Base-by-base conservation (phyloP, 2,329 filamentous ascomycete species). In the Teratosphaeria pseudoeucalypti region DNA sequence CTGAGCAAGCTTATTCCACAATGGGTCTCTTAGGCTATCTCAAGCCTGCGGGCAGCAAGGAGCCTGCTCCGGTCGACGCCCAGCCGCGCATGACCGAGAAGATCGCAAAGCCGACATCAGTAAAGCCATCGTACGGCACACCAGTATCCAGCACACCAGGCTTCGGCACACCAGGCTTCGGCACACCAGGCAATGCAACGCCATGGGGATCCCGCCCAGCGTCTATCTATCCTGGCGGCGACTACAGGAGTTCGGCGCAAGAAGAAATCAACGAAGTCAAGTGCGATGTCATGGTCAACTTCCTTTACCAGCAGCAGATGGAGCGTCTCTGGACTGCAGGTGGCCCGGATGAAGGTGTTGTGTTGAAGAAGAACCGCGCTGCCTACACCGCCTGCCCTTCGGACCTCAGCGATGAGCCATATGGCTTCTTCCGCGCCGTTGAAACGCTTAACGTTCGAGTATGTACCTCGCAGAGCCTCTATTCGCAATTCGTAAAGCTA, bases 241-340 rank as follows among this genome's bases (percentile, higher is more conserved):
- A 73, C 43, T 73, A 69, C 61, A 68, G 72, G 29, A 74, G 79
- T 71, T 67, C 66, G 6, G 65, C 72, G 34, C 71, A 72, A 56
- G 77, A 80, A 37, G 77, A 75, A 52, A 71, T 82, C 55, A 69
- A 76, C 55, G 79, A 83, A 61, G 78, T 84, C 67, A 84, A 82
- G 68, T 78, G 76, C 64, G 82, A 86, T 68, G 79, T 87, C 63
- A 82, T 85, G 77, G 83, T 83, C 65, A 84, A 81, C 65, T 86
- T 81, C 78, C 76, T 87, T 2, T 82, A 85, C 68, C 80, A 84
- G 60, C 81, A 84, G 66, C 83, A 86, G 62, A 75, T 83, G 62
- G 81, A 85, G 67, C 75, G 72, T 58, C 69, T 80, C 34, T 83
- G 81, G 81, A 78, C 75, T 2, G 72, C 71, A 27, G 76, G 76